These are phyloP conservation scores for Tulasnella calospora DNA, from an alignment of 768 basidiomycete species.

Conservation along the genomic window DNA sequence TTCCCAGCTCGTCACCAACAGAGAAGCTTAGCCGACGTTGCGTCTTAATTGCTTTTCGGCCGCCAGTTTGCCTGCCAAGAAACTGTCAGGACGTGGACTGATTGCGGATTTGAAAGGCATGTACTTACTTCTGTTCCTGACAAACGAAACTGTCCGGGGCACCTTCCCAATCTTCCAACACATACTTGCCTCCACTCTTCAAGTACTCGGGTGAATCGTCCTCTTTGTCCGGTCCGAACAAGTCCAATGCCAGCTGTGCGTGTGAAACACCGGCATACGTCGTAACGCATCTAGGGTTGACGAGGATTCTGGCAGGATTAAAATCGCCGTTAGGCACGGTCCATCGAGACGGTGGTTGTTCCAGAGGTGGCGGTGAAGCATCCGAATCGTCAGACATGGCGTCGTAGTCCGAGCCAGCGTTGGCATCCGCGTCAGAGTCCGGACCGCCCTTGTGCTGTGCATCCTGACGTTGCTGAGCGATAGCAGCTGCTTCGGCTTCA, in stretches of 20 bases:
- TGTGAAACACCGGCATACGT: conserved; percentile 98
- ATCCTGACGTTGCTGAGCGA: conserved; percentile 4
- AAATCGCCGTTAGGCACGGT: conserved; percentile 83
- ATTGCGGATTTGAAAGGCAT: not conserved
- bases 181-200: conserved; percentile 57
- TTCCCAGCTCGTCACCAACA: conserved; percentile 62
- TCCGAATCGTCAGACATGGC: conserved; percentile 68
- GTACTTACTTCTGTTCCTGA: conserved; percentile 77
- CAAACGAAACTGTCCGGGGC: conserved; percentile 98
- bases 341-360: conserved; percentile 39
- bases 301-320: conserved; percentile 81
- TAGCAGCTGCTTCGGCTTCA: conserved; percentile 18
- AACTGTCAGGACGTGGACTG: not conserved
- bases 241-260: conserved; percentile 87
- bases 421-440: conserved; percentile 63
- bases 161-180: conserved; percentile 91
- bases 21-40: conserved; percentile 80
- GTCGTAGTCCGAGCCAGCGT: conserved; percentile 83
- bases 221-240: conserved; percentile 70
- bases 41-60: conserved; percentile 83
- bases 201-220: conserved; percentile 45
- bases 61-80: conserved; percentile 61
- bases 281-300: conserved; percentile 95
- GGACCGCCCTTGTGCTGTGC: conserved; percentile 22
- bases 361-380: conserved; percentile 27